phyloP scores from a whole-genome alignment of 495 filamentous ascomycete species.

The Hypoxylon fuscum region DNA sequence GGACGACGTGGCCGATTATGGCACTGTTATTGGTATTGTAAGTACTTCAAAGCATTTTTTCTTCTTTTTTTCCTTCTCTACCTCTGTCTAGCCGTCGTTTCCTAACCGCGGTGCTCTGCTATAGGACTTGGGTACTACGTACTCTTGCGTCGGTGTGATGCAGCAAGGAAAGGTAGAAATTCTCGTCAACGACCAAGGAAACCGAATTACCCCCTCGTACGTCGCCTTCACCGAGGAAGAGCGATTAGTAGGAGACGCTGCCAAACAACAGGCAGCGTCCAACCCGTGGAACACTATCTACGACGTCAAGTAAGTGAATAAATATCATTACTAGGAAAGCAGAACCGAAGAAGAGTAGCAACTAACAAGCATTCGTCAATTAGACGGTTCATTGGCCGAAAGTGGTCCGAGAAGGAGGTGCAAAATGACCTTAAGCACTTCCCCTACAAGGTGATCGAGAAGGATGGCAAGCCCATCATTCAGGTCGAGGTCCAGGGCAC shows the following conservation, averaged over 20 bases:
- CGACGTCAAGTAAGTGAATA: constrained; percentile 82
- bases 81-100: neutral
- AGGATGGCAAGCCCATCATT: constrained; percentile 83
- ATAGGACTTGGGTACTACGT: constrained; percentile 93
- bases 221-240: constrained; percentile 99
- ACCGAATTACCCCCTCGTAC: constrained; percentile 98
- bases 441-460: constrained; percentile 84
- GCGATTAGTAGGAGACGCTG: constrained; percentile 95
- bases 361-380: constrained; percentile 28
- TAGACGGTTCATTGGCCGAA: constrained; percentile 90
- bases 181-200: constrained; percentile 96
- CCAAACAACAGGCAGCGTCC: constrained; percentile 98
- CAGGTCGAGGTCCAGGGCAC: constrained; percentile 78
- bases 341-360: neutral
- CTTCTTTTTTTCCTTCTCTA: neutral
- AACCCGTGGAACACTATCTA: constrained; percentile 91
- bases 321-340: no score
- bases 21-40: constrained; percentile 93
- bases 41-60: constrained; percentile 33
- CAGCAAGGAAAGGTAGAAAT: constrained; percentile 98
- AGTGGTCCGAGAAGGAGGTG: constrained; percentile 85
- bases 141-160: constrained; percentile 99
- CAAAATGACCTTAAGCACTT: constrained; percentile 89
- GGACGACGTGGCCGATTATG: constrained; percentile 79
- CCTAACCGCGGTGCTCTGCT: constrained; percentile 17